Percentiles rank a stretch among this genome's conserved stretches.
Evolutionary conservation across 352 stramenopile species (phyloP).

Genomic region (Phytophthora ramorum): DNA sequence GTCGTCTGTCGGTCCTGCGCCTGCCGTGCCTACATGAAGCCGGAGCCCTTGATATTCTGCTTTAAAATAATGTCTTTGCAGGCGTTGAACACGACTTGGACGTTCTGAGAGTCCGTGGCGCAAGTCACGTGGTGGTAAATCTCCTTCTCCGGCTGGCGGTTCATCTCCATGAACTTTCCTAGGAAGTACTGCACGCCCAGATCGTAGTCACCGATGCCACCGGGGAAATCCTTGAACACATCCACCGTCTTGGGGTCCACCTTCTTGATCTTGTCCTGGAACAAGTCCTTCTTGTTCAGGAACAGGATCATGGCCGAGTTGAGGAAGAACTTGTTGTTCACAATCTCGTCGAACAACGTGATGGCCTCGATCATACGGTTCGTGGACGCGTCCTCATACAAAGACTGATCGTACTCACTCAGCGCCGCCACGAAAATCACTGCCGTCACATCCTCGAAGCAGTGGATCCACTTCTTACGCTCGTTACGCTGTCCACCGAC

Average conservation of each 20-base stretch:
- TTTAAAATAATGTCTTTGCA: slow-evolving; percentile 97
- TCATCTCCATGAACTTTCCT: slow-evolving; percentile 95
- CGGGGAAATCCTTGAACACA: slow-evolving; percentile 92
- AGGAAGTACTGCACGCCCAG: slow-evolving; percentile 91
- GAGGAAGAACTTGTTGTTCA: slow-evolving; percentile 95
- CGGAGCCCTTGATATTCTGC: slow-evolving; percentile 93
- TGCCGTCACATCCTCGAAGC: slow-evolving; percentile 96
- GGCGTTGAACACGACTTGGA: slow-evolving; percentile 96
- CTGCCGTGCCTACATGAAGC: slow-evolving; percentile 77
- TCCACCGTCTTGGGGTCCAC: slow-evolving; percentile 92
- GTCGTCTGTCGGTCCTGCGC: slow-evolving; percentile 1
- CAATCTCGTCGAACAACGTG: slow-evolving; percentile 95
- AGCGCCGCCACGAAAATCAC: slow-evolving; percentile 97
- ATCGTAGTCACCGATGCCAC: slow-evolving; percentile 87
- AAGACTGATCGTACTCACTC: slow-evolving; percentile 94
- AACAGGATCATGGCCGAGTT: slow-evolving; percentile 97
- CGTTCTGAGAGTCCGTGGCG: slow-evolving; percentile 97
- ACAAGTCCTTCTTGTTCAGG: slow-evolving; percentile 98
- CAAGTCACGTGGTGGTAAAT: slow-evolving; percentile 97
- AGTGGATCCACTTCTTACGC: slow-evolving; percentile 98
- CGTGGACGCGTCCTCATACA: slow-evolving; percentile 94
- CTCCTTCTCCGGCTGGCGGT: slow-evolving; percentile 91
- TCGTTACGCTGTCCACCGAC: slow-evolving; percentile 97
- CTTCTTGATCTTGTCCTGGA: slow-evolving; percentile 96
- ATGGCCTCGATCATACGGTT: slow-evolving; percentile 97